phyloP scores from a whole-genome alignment of 352 stramenopile genomes.

The Pythium insidiosum region DNA sequence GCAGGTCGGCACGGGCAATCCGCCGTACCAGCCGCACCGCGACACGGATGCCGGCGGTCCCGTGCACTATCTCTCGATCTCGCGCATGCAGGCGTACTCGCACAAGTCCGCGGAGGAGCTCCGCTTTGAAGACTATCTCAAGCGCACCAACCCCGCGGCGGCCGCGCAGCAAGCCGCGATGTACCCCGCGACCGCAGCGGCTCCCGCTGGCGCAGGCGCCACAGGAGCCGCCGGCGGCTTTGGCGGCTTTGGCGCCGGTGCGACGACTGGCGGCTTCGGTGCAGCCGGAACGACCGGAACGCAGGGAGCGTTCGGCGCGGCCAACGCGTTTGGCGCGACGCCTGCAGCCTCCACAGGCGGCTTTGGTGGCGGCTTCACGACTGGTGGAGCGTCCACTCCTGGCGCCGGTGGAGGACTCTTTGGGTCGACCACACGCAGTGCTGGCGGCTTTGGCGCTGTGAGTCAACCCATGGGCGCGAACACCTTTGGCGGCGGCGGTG shows the following conservation, averaged over 20 bases:
- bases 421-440: conserved; percentile 13
- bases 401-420: conserved; percentile 14
- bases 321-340: conserved; percentile 19
- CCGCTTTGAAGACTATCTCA: conserved; percentile 73
- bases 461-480: conserved; percentile 9
- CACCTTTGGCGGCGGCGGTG: conserved; percentile 43
- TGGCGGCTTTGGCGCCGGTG: conserved; percentile 35
- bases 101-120: conserved; percentile 75
- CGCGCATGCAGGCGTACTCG: conserved; percentile 53
- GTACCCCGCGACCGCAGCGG: conserved; percentile 27
- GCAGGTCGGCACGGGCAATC: conserved; percentile 66
- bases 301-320: too few relatives aligned
- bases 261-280: conserved; percentile 18
- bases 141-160: conserved; percentile 49
- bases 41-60: conserved; percentile 38
- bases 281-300: too few relatives aligned
- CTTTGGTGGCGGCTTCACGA: too few relatives aligned
- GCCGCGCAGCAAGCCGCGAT: conserved; percentile 11
- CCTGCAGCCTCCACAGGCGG: conserved; percentile 2
- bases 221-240: conserved; percentile 9
- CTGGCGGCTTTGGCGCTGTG: conserved; percentile 28
- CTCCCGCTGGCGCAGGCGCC: conserved; percentile 20
- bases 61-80: conserved; percentile 46
- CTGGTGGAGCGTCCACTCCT: too few relatives aligned
- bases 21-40: conserved; percentile 56